Conservation (phyloP, 2,329 filamentous ascomycete genomes). For the Hymenoscyphus fructigenus region DNA sequence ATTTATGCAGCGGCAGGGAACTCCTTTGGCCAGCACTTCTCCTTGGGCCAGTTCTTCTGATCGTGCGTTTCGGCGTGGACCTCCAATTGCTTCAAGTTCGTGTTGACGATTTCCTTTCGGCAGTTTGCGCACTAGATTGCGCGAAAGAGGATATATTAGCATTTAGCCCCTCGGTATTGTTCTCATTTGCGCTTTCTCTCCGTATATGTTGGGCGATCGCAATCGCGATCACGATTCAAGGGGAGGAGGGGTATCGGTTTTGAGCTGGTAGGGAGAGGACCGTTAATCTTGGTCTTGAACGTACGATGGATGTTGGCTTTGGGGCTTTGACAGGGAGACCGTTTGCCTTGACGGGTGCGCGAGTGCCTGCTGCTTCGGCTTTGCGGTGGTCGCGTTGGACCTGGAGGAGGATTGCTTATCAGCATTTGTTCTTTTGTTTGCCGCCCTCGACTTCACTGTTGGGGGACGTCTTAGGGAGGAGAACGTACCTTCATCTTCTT, state of each 20-base stretch:
- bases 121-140: slow-evolving; percentile 48
- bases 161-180: not conserved
- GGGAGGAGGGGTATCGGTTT: not conserved
- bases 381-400: slow-evolving; percentile 55
- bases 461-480: not conserved
- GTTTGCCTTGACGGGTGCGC: slow-evolving; percentile 53
- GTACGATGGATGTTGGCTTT: slow-evolving; percentile 51
- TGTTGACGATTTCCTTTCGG: slow-evolving; percentile 51
- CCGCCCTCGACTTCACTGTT: not conserved
- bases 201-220: not conserved
- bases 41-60: slow-evolving; percentile 51
- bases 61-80: slow-evolving; percentile 53
- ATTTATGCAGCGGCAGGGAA: slow-evolving; percentile 34
- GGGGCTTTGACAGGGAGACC: slow-evolving; percentile 54
- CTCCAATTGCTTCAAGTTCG: slow-evolving; percentile 51
- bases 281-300: slow-evolving; percentile 20
- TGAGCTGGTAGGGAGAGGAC: not conserved
- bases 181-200: not conserved
- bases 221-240: not conserved
- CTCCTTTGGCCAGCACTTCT: slow-evolving; percentile 58
- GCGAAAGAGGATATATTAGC: not conserved
- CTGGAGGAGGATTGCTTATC: slow-evolving; percentile 32
- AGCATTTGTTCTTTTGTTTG: slow-evolving; percentile 8
- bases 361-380: slow-evolving; percentile 53
- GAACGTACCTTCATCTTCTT: slow-evolving; percentile 46